Evolutionary conservation across 768 basidiomycete species (phyloP).

Genomic region (Boletus coccyginus): DNA sequence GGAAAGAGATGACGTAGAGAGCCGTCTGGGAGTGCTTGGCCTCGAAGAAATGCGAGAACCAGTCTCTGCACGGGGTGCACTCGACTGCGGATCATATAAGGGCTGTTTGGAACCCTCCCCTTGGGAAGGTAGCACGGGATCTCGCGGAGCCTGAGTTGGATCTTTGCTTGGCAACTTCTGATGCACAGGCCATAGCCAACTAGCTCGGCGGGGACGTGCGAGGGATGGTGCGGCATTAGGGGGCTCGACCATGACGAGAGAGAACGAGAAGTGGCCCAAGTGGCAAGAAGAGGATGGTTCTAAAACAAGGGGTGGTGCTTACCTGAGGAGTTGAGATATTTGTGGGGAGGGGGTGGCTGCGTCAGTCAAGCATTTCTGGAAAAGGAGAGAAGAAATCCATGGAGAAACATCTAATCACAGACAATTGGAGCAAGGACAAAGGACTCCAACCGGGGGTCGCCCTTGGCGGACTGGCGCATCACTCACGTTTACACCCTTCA

Average conservation of each 20-base stretch:
- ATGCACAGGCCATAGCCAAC: conserved; percentile 30
- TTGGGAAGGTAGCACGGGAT: conserved; percentile 18
- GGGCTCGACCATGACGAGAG: conserved; percentile 24
- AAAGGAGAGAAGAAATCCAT: conserved; percentile 19
- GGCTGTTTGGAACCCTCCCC: conserved; percentile 13
- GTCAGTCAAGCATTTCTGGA: conserved; percentile 28
- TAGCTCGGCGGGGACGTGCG: conserved; percentile 19
- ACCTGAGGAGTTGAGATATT: conserved; percentile 29
- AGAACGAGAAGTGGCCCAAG: conserved; percentile 1
- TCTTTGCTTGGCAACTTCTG: conserved; percentile 23
- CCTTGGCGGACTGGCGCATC: conserved; percentile 24
- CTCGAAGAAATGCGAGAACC: conserved; percentile 10
- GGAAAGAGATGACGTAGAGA: conserved; percentile 25
- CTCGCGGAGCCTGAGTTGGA: conserved; percentile 6
- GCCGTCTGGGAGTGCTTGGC: conserved; percentile 20
- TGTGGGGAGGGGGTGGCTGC: conserved; percentile 26
- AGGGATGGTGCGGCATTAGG: background rate
- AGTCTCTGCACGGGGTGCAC: conserved; percentile 1
- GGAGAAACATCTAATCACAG: conserved; percentile 10
- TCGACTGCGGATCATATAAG: background rate
- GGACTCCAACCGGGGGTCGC: background rate
- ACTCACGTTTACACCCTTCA: conserved; percentile 33
- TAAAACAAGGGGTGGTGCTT: conserved; percentile 22
- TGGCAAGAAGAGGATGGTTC: conserved; percentile 9
- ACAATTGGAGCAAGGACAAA: background rate